Base-by-base conservation (phyloP, 2,329 filamentous ascomycete species). In the Fusarium albidum region DNA sequence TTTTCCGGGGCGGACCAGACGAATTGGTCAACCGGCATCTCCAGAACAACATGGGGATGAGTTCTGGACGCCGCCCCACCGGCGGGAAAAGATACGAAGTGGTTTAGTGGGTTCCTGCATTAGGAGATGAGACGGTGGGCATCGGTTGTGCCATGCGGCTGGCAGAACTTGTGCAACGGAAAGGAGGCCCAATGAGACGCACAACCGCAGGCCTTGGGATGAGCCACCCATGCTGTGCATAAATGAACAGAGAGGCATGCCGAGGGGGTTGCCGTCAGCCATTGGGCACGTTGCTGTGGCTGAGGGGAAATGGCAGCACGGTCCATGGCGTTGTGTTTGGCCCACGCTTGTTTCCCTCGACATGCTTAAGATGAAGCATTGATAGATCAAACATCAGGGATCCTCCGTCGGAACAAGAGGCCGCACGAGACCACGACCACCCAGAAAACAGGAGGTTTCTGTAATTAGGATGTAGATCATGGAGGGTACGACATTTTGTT, bases 41-140 rank as follows among this genome's bases (percentile, higher is more conserved):
- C 31, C 32, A 14, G 31, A 35, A 27, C 34, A 29, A 21, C 10
- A 33, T 21, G 26, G 42, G 49, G 32, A 35, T 29, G 27, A n/a
- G 38, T 44, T 50, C 39, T 52, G 46, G 35, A 42, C 38, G 35
- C 8, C 5, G 15, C 29, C 34, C 34, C 37, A 37, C 15, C n/a
- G 44, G 21, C 15, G 9, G 14, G 38, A n/a, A 28, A 13, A 31
- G n/a, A 13, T 8, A 29, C 21, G 25, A 17, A 28, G 35, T 25
- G 17, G 35, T 49, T 28, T 50, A 44, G 57, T 61, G 53, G 61
- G 65, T 68, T 68, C 65, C 65, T 68, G 65, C 65, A 68, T 68
- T 62, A 55, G 55, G 55, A 29, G 49, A 41, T 21, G 21, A 21
- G 21, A 42, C 11, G 42, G 51, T 52, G 50, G n/a, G 53, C 51